Percentiles rank a stretch among this genome's conserved stretches.
These are phyloP conservation scores for Chlorencoelia australis DNA, from an alignment of 2,329 filamentous ascomycete genomes.

Conservation along the genomic window DNA sequence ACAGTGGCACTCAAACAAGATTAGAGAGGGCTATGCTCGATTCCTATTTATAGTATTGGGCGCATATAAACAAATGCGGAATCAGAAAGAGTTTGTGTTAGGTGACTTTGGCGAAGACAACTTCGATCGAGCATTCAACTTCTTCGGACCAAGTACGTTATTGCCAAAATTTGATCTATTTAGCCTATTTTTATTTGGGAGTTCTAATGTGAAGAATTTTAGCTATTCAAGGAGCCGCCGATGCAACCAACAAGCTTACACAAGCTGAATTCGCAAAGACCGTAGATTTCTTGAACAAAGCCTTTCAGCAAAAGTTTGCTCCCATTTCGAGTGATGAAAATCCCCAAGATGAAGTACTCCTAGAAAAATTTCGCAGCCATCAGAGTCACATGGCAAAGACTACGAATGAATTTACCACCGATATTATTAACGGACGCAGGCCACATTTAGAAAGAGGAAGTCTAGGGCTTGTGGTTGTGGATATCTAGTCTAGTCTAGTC, in stretches of 20 bases:
- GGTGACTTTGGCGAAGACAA: slow-evolving; percentile 32
- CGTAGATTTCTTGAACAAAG: not conserved
- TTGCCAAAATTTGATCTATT: not conserved
- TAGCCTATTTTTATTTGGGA: not conserved
- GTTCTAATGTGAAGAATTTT: not conserved
- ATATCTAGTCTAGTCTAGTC: too few species aligned
- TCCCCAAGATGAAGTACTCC: not conserved
- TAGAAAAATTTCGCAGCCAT: not conserved
- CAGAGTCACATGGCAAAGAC: not conserved
- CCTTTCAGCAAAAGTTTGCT: not conserved
- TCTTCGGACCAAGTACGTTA: not conserved
- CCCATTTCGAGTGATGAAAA: not conserved
- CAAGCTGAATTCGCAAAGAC: not conserved
- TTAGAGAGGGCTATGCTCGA: slow-evolving; percentile 35
- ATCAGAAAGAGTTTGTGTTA: slow-evolving; percentile 31
- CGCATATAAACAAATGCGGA: slow-evolving; percentile 32
- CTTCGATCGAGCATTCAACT: slow-evolving; percentile 35
- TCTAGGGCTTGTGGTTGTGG: not conserved
- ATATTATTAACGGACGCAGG: not conserved
- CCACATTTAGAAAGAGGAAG: not conserved
- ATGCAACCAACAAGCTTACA: not conserved
- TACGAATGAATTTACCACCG: not conserved
- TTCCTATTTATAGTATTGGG: slow-evolving; percentile 36
- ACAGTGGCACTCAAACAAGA: slow-evolving; percentile 36
- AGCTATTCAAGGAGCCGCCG: slow-evolving; percentile 4